Conservation (phyloP, 257 asterid species). For the Cinchona pubescens region DNA sequence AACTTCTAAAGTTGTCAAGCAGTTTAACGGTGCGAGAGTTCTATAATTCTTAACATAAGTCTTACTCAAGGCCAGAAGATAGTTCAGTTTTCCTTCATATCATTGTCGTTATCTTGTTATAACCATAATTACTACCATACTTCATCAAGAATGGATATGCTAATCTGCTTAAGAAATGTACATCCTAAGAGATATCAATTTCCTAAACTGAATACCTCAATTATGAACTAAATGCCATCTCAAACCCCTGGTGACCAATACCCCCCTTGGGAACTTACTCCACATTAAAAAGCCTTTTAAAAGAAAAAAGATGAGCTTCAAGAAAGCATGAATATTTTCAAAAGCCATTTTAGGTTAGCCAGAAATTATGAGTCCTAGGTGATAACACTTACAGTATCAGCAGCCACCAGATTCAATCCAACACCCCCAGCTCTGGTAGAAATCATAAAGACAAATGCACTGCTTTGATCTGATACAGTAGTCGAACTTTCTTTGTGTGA, state of each 20-base stretch:
- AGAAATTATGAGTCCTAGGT: neutral
- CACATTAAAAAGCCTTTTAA: neutral
- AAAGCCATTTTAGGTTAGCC: neutral
- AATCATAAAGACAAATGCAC: slow-evolving; percentile 75
- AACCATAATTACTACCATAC: neutral
- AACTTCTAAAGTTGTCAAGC: too few species aligned
- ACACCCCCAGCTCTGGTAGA: slow-evolving; percentile 99
- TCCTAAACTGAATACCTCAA: too few species aligned
- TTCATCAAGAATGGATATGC: neutral
- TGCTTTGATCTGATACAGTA: slow-evolving; percentile 30
- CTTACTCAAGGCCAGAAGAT: neutral
- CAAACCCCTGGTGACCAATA: neutral
- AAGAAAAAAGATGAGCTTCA: neutral
- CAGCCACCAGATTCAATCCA: slow-evolving; percentile 95
- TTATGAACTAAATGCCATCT: neutral
- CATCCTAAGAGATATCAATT: neutral
- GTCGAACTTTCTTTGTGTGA: slow-evolving; percentile 28
- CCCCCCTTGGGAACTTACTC: neutral
- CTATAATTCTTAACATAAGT: too few species aligned
- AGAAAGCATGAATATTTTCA: neutral
- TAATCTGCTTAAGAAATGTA: neutral
- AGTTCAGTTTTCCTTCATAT: neutral
- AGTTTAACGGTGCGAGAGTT: too few species aligned
- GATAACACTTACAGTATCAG: slow-evolving; percentile 77
- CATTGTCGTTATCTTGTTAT: neutral